Evolutionary conservation across 139 green algal species (phyloP).

Genomic region (Gonium pectorale): DNA sequence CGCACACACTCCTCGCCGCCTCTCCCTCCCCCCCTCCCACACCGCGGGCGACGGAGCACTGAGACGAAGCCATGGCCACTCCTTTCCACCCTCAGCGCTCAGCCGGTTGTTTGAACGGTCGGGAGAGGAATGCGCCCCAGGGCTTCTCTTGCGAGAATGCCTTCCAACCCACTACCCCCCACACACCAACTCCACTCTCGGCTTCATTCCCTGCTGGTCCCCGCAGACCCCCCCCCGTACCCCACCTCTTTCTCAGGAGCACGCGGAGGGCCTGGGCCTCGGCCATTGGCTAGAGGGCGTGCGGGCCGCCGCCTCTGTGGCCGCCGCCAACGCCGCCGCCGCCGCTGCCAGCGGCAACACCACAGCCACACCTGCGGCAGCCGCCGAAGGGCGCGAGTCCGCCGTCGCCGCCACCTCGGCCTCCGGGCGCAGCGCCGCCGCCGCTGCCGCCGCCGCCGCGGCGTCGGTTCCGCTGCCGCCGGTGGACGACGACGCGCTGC

Average conservation of each 20-base stretch:
- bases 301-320: neutral
- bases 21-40: too few species aligned
- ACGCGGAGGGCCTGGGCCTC: conserved; percentile 1
- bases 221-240: neutral
- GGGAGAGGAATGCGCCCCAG: too few species aligned
- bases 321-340: neutral
- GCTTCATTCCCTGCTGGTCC: neutral
- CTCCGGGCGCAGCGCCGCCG: neutral
- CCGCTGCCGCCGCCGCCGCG: neutral
- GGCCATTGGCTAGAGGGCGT: neutral
- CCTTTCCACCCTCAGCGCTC: too few species aligned
- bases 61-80: too few species aligned
- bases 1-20: too few species aligned
- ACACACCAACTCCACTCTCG: neutral
- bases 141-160: too few species aligned
- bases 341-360: neutral
- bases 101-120: neutral
- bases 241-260: conserved; percentile 1
- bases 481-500: neutral
- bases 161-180: neutral
- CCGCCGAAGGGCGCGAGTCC: too few species aligned
- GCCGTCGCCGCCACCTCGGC: neutral
- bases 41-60: too few species aligned
- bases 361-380: too few species aligned
- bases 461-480: neutral